Conservation (phyloP, 129 eudicot genomes). For the Tanacetum coccineum region DNA sequence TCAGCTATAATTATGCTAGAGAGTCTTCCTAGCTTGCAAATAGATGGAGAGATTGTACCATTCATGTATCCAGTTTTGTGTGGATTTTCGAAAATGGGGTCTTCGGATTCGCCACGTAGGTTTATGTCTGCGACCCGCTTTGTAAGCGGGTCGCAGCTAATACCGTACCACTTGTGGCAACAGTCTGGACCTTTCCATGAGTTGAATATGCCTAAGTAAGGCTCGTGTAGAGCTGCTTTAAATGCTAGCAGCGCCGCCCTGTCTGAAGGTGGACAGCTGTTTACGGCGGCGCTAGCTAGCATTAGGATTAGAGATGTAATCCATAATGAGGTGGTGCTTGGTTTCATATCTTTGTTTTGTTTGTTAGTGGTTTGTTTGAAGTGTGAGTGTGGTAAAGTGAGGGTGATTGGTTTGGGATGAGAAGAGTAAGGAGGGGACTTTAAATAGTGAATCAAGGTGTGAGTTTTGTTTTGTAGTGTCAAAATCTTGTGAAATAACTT, state of each 20-base stretch:
- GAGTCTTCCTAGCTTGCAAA: conserved; percentile 61
- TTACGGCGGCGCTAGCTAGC: conserved; percentile 27
- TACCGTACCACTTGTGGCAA: conserved; percentile 84
- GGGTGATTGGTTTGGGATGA: conserved; percentile 7
- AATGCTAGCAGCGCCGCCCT: conserved; percentile 68
- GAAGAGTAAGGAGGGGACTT: not conserved
- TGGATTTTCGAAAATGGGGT: conserved; percentile 62
- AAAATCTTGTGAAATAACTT: too few relatives aligned
- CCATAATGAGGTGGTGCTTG: conserved; percentile 14
- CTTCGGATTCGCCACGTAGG: conserved; percentile 92
- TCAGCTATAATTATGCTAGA: conserved; percentile 76
- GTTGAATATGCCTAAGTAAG: conserved; percentile 65
- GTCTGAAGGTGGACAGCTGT: conserved; percentile 64
- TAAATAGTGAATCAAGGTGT: conserved; percentile 12
- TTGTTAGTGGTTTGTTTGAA: not conserved
- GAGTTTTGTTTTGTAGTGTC: too few relatives aligned
- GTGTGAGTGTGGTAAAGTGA: conserved; percentile 3
- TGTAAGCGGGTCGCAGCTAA: conserved; percentile 64
- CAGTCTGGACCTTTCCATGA: conserved; percentile 87
- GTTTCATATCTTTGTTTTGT: conserved; percentile 17
- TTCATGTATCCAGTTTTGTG: conserved; percentile 85
- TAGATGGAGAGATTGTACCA: conserved; percentile 72
- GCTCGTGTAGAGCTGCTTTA: conserved; percentile 65
- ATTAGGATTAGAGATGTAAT: conserved; percentile 25
- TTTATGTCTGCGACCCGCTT: conserved; percentile 83